Evolutionary conservation across 352 stramenopile genomes (phyloP), one percentile per base, ranked within the genome.

Genomic region (Globisporangium sylvaticum): DNA sequence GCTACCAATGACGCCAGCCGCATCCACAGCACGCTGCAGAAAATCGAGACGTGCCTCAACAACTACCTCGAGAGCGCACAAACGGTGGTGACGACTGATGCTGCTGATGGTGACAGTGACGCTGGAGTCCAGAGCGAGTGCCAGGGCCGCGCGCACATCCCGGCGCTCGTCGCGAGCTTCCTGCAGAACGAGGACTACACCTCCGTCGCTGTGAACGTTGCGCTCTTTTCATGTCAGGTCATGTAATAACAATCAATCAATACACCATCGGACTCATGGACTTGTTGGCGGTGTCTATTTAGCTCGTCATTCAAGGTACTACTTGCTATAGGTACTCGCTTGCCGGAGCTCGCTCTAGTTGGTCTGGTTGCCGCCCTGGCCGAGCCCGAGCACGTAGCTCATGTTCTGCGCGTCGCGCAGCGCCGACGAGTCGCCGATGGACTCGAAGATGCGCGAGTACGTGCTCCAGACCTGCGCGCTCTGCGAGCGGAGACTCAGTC

Each of bases 381-480:
- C 86, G 39, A 94, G 73, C 3, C 88, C 88, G 53, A 96, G 77
- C 53, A 94, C 88, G 74, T 94, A 96, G 74, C 88, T 94, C 86
- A 96, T 96, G 67, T 78, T 87, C 72, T 94, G 83, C n/a, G 88
- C 88, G 42, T 94, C 86, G 32, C 85, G 83, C 56, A 94, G 80
- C n/a, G 79, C 87, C 22, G 81, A 87, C 25, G 78, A 64, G 56
- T 96, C 88, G 39, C 87, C 83, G 56, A 88, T 78, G 10, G 80
- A 83, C 65, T 80, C 84, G 9, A 79, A 90, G 31, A 96, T 75
- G 44, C 80, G 80, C 34, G 82, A 92, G 69, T 86, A 94, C 9
- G 78, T 79, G 62, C 82, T 87, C 88, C 88, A 96, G 39, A 82
- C 83, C 66, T 96, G 88, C 3, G 88, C 88, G 55, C 83, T 94